Evolutionary conservation across 768 basidiomycete species (phyloP), one percentile per base, ranked within the genome.

Genomic region (Psilocybe subaeruginosa): DNA sequence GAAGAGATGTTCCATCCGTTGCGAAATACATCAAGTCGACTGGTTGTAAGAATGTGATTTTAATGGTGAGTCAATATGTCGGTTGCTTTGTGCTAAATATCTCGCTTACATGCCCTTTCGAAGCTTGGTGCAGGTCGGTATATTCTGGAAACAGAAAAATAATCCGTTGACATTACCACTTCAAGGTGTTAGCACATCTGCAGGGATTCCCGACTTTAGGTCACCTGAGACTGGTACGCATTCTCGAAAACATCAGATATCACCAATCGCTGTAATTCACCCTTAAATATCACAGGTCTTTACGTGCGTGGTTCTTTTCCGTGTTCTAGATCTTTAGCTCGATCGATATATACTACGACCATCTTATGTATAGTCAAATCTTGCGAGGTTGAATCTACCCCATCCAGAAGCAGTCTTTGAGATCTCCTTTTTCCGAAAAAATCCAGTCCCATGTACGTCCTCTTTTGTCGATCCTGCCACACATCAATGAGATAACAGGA

Each of bases 361-460:
- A 33, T 60, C 17, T 29, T 37, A 50, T 29, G 49, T 11, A n/a
- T 70, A 94, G 92, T 85, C 90, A 9, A 93, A 94, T 69, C 81
- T 93, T 33, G 85, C 88, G 29, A 80, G 87, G 63, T 75, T 94
- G 46, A 89, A 90, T 16, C 82, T 94, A 12, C 95, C 95, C n/a
- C 87, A 91, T 68, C 95, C 96, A 0, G 96, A 99, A 68, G 96
- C 96, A 0, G 95, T 98, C 31, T 99, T 99, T 68, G 92, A 98
- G 66, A 90, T 99, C 68, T 78, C 79, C 52, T 99, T 89, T 77
- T 96, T 98, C 79, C 80, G 85, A 65, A 70, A 76, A 47, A 92
- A 93, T 63, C 95, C 94, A 3, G 77, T 86, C 14, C 92, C 94
- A 33, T 94, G 92, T 92, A 68, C 61, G 87, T 71, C 58, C 11